Evolutionary conservation across 192 early-diverging fungal species (phyloP), one percentile per base, ranked within the genome.

Genomic region (Cetraspora pellucida): DNA sequence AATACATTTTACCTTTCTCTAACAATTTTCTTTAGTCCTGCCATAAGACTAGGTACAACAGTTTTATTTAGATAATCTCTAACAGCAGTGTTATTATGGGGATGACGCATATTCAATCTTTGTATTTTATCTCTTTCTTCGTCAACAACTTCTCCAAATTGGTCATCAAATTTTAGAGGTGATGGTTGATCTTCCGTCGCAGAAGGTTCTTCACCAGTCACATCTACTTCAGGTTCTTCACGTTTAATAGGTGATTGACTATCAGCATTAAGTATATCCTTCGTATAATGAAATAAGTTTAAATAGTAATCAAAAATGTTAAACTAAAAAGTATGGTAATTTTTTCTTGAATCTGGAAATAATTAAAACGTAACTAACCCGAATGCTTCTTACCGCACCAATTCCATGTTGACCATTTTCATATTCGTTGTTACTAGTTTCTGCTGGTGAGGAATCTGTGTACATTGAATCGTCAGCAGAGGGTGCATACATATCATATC

Each of bases 41-140:
- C 77, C 43, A 86, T 61, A 37, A 86, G 68, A 31, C 65, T 81
- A 47, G 84, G 82, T 2, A 86, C 84, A 10, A 86, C 84, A 21
- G 84, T 83, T 10, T 83, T 75, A 63, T 86, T 82, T 3, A 86
- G 73, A 52, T 85, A 86, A 19, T 78, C 75, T 27, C 84, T 68
- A 7, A 82, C 69, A 13, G 84, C 72, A 31, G 54, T 57, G 1
- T 45, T 27, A 44, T 60, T 64, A 65, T 76, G 52, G 1, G 59
- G 57, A 66, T 76, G 74, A 10, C 30, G 27, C 61, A 66, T 50
- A 66, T 76, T 76, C 11, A 57, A 17, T 31, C 58, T 66, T 28
- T 66, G 60, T 47, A 76, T 76, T 27, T 60, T 49, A 14, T 52
- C 63, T 52, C 59, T 65, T 66, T 76, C 74, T 25, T 76, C 74